Percentiles rank a stretch among this genome's conserved stretches.
phyloP scores from a whole-genome alignment of 2,329 filamentous ascomycete genomes.

The Dryadomyces quercus-mongolicae region DNA sequence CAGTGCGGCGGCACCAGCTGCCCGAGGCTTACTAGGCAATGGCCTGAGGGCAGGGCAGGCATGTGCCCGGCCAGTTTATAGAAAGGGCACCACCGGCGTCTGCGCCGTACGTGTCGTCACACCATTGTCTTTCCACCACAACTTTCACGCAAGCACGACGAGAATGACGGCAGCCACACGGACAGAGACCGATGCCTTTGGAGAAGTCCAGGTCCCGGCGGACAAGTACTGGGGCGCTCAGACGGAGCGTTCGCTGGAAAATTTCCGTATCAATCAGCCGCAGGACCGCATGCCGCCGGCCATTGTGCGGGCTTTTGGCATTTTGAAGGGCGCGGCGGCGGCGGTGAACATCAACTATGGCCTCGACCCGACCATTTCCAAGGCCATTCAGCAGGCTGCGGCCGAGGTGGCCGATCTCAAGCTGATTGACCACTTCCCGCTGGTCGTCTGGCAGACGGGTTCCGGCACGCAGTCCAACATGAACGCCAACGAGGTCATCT shows the following conservation, averaged over 20 bases:
- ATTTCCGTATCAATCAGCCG: conserved; percentile 99
- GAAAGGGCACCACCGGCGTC: not conserved
- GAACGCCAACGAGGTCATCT: conserved; percentile 99
- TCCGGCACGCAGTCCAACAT: conserved; percentile 99
- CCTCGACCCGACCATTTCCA: conserved; percentile 78
- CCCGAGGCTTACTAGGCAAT: conserved; percentile 8
- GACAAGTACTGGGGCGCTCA: conserved; percentile 99
- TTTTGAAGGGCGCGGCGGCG: conserved; percentile 92
- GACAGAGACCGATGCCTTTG: conserved; percentile 94
- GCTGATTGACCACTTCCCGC: conserved; percentile 92
- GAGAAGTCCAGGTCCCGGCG: conserved; percentile 79
- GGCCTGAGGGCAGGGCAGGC: not conserved
- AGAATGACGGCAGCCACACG: conserved; percentile 39
- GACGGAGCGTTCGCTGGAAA: conserved; percentile 89
- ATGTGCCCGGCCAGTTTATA: not conserved
- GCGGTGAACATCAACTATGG: conserved; percentile 93
- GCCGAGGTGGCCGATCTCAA: conserved; percentile 87
- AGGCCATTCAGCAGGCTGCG: conserved; percentile 90
- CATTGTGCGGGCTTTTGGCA: conserved; percentile 86
- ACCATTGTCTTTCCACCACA: not conserved
- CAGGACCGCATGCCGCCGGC: conserved; percentile 96
- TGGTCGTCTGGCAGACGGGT: conserved; percentile 98
- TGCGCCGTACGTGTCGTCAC: not conserved
- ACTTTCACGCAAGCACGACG: conserved; percentile 9
- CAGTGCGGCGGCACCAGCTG: conserved; percentile 5